phyloP scores from a whole-genome alignment of 2,329 filamentous ascomycete species.

The Venturia effusa region DNA sequence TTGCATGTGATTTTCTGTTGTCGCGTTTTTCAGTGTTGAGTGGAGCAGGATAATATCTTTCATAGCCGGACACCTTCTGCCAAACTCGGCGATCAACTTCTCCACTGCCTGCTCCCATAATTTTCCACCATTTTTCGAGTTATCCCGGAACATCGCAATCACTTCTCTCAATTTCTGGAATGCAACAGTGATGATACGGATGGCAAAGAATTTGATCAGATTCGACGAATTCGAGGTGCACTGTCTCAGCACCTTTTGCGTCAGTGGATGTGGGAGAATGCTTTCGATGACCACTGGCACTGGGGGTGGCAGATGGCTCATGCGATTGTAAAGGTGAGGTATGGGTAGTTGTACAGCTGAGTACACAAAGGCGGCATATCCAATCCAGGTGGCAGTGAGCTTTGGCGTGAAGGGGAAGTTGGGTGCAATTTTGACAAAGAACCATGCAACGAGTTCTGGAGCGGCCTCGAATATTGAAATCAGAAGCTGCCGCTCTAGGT shows the following conservation, averaged over 20 bases:
- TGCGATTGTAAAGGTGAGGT: constrained; percentile 60
- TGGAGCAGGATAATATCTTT: constrained; percentile 54
- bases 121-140: constrained; percentile 15
- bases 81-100: constrained; percentile 63
- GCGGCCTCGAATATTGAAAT: constrained; percentile 68
- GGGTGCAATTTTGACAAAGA: constrained; percentile 67
- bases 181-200: constrained; percentile 66
- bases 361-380: constrained; percentile 82
- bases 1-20: constrained; percentile 48
- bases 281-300: constrained; percentile 72
- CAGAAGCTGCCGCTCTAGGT: constrained; percentile 70
- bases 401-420: constrained; percentile 81
- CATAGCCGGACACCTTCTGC: constrained; percentile 65
- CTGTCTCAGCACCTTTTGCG: constrained; percentile 64
- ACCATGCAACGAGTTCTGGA: constrained; percentile 80
- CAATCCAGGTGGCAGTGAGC: constrained; percentile 86
- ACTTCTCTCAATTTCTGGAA: constrained; percentile 65
- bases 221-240: constrained; percentile 67
- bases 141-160: constrained; percentile 48
- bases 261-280: constrained; percentile 73
- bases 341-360: constrained; percentile 65
- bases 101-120: constrained; percentile 60
- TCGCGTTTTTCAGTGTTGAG: background rate
- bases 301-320: constrained; percentile 60
- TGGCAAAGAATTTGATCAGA: constrained; percentile 73